These are phyloP conservation scores for Polyrhizophydium stewartii DNA, from an alignment of 371 early-diverging fungal species.

Conservation along the genomic window DNA sequence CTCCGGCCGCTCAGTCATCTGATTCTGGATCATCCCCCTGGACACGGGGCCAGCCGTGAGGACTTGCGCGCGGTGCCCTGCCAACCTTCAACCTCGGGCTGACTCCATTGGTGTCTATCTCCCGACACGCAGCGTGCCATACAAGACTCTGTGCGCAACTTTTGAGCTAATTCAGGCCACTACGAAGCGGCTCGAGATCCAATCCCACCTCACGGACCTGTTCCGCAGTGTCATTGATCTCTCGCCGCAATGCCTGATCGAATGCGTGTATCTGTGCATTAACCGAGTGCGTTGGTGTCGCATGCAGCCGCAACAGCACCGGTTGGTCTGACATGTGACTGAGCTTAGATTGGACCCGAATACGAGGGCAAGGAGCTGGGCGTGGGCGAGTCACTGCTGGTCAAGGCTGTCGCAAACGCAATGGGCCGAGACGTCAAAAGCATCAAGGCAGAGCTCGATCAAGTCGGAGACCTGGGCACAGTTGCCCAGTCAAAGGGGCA, in stretches of 20 bases:
- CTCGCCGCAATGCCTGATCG: slow-evolving; percentile 67
- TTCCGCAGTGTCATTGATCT: slow-evolving; percentile 67
- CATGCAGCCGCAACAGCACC: too few species aligned
- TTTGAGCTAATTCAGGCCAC: slow-evolving; percentile 83
- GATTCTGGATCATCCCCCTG: too few species aligned
- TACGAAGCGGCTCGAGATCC: slow-evolving; percentile 79
- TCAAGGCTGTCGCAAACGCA: slow-evolving; percentile 91
- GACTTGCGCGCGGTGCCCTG: too few species aligned
- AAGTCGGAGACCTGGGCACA: slow-evolving; percentile 87
- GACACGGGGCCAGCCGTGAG: too few species aligned
- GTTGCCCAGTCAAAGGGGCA: slow-evolving; percentile 83
- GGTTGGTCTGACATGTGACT: neutral
- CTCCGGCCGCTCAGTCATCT: too few species aligned
- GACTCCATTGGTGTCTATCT: too few species aligned
- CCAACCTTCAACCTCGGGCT: too few species aligned
- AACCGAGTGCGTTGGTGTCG: slow-evolving; percentile 61
- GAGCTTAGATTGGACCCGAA: slow-evolving; percentile 80
- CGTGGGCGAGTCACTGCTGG: slow-evolving; percentile 88
- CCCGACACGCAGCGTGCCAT: slow-evolving; percentile 54
- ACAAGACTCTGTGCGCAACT: slow-evolving; percentile 77
- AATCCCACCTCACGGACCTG: slow-evolving; percentile 71
- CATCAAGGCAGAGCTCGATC: slow-evolving; percentile 75
- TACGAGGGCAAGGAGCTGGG: slow-evolving; percentile 96
- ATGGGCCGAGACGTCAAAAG: slow-evolving; percentile 72
- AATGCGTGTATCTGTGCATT: slow-evolving; percentile 86